These are phyloP conservation scores for Eutrema japonicum DNA, from an alignment of 345 rosid species.

Conservation along the genomic window DNA sequence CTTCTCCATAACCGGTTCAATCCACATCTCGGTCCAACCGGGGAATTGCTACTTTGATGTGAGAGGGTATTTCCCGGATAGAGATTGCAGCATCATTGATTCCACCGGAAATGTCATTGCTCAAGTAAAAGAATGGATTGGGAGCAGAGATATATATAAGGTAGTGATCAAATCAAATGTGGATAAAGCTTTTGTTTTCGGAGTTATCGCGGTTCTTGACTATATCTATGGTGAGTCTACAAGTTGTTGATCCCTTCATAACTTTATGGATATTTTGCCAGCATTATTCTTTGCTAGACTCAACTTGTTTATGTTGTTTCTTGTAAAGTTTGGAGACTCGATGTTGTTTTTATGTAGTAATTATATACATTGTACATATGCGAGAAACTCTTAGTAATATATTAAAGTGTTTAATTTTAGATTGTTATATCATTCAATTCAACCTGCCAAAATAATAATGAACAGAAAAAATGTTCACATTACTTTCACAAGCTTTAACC, in stretches of 20 bases:
- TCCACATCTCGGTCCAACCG: constrained; percentile 54
- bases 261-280: neutral
- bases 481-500: constrained; percentile 5
- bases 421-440: constrained; percentile 37
- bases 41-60: constrained; percentile 56
- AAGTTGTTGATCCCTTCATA: constrained; percentile 45
- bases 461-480: neutral
- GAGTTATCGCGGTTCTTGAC: constrained; percentile 76
- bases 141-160: constrained; percentile 65
- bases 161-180: constrained; percentile 58
- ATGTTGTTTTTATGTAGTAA: neutral
- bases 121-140: constrained; percentile 56
- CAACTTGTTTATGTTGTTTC: neutral
- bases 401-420: neutral
- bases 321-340: neutral
- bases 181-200: constrained; percentile 77
- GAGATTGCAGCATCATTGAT: constrained; percentile 62
- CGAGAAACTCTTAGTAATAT: neutral
- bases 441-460: constrained; percentile 50
- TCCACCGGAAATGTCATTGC: constrained; percentile 56
- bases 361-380: neutral
- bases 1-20: constrained; percentile 46
- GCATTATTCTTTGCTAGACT: neutral
- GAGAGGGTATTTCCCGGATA: constrained; percentile 70
- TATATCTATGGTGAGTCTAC: constrained; percentile 81